Evolutionary conservation across 1,284 basidiomycete genomes (phyloP), one percentile per base, ranked within the genome.

Genomic region (Cryptococcus floricola): DNA sequence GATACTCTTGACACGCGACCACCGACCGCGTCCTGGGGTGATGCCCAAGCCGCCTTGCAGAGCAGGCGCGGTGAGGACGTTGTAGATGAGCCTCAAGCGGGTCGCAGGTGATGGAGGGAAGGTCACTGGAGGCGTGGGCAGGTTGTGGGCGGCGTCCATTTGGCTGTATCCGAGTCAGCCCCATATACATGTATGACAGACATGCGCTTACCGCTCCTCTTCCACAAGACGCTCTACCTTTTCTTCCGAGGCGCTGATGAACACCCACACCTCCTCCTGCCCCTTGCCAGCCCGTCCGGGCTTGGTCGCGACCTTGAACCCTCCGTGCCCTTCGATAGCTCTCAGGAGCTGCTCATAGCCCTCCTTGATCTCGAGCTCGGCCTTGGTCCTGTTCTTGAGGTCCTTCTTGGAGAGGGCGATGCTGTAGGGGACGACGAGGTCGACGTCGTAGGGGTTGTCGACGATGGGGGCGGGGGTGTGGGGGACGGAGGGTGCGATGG

Each of bases 21-120:
- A 95, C 50, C 85, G 81, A 23, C 81, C 77, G 23, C 84, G 79
- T 16, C 82, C 83, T 1, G 88, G 86, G 7, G 84, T 84, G 52
- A 94, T 84, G 1, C 88, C 90, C 1, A 93, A 82, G 3, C 90
- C 89, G 13, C 88, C 86, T 57, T 91, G 89, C 10, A 80, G 67
- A 0, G 80, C 78, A 0, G 83, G 84, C 3, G 87, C 84, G 1
- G 88, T 87, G 54, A 97, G 80, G 64, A 87, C 87, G 25, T 82
- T 77, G 69, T 92, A 81, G 0, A 94, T 80, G 23, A 93, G 82
- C n/a, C 91, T 85, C 28, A 95, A 43, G 79, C 72, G 56, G 69
- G 81, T 52, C 10, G 82, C 69, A 38, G 79, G 80, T 3, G 81
- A 80, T n/a, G 82, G 80, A 0, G 83, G 82, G 19, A 86, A 77